phyloP scores from a whole-genome alignment of 2,329 filamentous ascomycete species.

The Massarina eburnea region DNA sequence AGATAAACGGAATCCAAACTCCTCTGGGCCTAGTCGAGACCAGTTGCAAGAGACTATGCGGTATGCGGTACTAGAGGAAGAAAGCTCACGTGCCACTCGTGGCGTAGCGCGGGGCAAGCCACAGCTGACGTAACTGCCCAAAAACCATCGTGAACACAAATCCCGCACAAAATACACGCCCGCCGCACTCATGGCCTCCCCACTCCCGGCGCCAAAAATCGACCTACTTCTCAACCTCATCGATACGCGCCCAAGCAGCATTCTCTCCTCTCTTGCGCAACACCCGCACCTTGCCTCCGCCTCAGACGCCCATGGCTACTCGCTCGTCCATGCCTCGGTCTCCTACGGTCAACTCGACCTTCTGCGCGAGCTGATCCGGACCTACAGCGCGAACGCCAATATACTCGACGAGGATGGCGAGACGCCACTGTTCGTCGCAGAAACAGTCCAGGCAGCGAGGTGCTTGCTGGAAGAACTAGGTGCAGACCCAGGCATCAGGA shows the following conservation, averaged over 20 bases:
- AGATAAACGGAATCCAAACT: too few relatives aligned
- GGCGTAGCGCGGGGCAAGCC: not conserved
- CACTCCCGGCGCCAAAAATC: conserved; percentile 42
- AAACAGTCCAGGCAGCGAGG: conserved; percentile 76
- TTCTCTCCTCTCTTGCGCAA: conserved; percentile 73
- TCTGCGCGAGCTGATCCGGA: conserved; percentile 71
- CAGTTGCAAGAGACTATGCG: too few relatives aligned
- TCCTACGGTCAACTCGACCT: conserved; percentile 89
- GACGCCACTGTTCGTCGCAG: conserved; percentile 91
- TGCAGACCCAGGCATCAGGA: conserved; percentile 65
- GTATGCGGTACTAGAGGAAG: too few relatives aligned
- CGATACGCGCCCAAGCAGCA: conserved; percentile 74
- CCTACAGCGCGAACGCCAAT: conserved; percentile 78
- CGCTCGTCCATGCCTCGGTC: conserved; percentile 85
- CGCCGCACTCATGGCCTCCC: conserved; percentile 21
- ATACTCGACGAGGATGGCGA: conserved; percentile 88
- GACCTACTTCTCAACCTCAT: conserved; percentile 60
- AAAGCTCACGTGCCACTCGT: too few relatives aligned
- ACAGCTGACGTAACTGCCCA: conserved; percentile 8
- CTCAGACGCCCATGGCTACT: conserved; percentile 93
- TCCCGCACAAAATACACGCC: not conserved
- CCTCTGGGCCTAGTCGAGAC: too few relatives aligned
- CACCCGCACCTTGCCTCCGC: conserved; percentile 74
- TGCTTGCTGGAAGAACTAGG: conserved; percentile 81
- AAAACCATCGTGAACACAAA: not conserved